Conservation (phyloP, 495 filamentous ascomycete genomes). For the Penicillium ochrochloron region DNA sequence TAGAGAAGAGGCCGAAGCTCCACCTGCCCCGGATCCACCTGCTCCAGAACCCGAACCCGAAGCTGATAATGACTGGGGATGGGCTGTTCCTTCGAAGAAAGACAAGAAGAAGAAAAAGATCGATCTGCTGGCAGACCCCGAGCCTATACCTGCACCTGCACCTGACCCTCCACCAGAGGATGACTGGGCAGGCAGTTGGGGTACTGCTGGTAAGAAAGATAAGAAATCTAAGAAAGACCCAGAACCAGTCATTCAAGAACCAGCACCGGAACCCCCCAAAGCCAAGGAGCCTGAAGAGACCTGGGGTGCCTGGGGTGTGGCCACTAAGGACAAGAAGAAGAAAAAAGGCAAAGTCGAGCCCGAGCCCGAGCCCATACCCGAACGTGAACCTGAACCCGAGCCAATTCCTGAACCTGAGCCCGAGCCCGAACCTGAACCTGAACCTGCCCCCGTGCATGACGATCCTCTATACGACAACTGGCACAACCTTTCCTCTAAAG, state of each 20-base stretch:
- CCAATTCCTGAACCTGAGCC: conserved; percentile 37
- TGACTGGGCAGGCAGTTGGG: conserved; percentile 38
- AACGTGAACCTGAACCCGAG: conserved; percentile 33
- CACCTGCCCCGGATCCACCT: background rate
- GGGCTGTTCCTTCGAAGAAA: conserved; percentile 38
- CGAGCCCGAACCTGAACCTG: conserved; percentile 33
- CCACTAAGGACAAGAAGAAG: conserved; percentile 33
- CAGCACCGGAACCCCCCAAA: conserved; percentile 26
- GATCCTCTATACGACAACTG: conserved; percentile 47
- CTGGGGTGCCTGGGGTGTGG: conserved; percentile 40
- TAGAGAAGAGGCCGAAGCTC: conserved; percentile 28
- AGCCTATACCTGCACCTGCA: conserved; percentile 27
- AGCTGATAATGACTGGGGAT: conserved; percentile 39
- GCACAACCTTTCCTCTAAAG: conserved; percentile 41
- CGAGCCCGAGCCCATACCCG: conserved; percentile 27
- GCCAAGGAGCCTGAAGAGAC: conserved; percentile 55
- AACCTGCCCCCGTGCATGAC: conserved; percentile 35
- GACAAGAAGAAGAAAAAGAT: conserved; percentile 50
- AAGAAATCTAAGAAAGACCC: conserved; percentile 45
- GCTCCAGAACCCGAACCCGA: conserved; percentile 14
- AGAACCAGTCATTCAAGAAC: conserved; percentile 38
- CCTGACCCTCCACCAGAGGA: conserved; percentile 32
- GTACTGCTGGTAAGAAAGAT: conserved; percentile 39
- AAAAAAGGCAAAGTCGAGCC: conserved; percentile 28
- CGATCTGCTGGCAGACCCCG: conserved; percentile 34